Evolutionary conservation across 139 green algal species (phyloP), one percentile per base, ranked within the genome.

Genomic region (Pedinophyceae sp.): DNA sequence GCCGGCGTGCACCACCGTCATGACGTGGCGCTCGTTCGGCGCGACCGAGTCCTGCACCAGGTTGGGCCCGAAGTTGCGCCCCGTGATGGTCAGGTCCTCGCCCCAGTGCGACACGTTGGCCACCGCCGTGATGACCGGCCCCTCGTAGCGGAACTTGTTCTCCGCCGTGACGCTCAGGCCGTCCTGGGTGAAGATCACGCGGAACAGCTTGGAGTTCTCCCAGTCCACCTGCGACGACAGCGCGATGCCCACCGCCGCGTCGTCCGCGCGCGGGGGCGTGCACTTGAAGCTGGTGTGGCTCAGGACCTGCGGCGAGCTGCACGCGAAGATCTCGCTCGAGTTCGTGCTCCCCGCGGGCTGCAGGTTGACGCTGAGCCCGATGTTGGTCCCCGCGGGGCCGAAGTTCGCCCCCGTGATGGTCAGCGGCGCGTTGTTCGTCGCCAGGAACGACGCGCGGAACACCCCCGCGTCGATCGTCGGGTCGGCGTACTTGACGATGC

Each of bases 31-130:
- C 10, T 43, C 13, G 34, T 19, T 43, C 10, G 34, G 34, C 7
- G 13, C 34, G 34, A 13, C 34, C 34, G 34, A 7, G 34, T 7
- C 10, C 10, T 43, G 34, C 7, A 43, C 7, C 34, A 7, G 34
- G 10, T 43, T 43, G 19, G 53, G 53, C 19, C 30, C 53, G 28
- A 59, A 59, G 30, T 59, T 59, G 3, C 34, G 30, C 20, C 53
- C 53, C 16, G 29, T 46, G 30, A 59, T 59, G 34, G 29, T 49
- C n/a, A 59, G 22, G 15, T 47, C 27, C 34, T 26, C 41, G 19
- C 19, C 24, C 3, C 7, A 51, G 26, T 28, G 40, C 4, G 27
- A 16, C 6, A 47, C 27, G 20, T 30, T 34, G 10, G 34, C 15
- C 19, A 59, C 30, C 34, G 17, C 30, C 25, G 53, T 59, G n/a